These are phyloP conservation scores for Lentinus brumalis DNA, from an alignment of 768 basidiomycete species.

Conservation along the genomic window DNA sequence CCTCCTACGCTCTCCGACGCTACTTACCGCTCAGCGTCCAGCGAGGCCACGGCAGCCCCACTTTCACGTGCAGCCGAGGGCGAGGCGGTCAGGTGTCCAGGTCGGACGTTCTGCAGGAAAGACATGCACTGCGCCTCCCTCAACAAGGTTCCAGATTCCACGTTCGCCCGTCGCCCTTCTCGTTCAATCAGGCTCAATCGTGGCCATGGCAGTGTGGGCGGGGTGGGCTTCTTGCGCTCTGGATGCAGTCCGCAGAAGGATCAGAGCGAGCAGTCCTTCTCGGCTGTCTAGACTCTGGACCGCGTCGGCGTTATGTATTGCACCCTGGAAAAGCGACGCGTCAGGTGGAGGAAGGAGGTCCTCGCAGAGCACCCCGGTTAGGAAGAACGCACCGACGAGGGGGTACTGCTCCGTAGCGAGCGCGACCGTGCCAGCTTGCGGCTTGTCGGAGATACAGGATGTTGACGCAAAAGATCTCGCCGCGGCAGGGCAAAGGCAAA, in stretches of 20 bases:
- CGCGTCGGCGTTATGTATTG: constrained; percentile 3
- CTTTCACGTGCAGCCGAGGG: background rate
- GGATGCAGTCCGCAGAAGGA: constrained; percentile 5
- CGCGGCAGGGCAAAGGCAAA: background rate
- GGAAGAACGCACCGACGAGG: background rate
- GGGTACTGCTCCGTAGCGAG: background rate
- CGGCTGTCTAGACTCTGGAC: background rate
- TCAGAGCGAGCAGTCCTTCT: background rate
- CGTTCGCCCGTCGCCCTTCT: background rate
- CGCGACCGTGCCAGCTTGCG: background rate
- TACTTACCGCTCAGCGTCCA: background rate
- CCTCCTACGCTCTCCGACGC: background rate
- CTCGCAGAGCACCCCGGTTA: background rate
- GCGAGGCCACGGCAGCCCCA: background rate
- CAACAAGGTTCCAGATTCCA: background rate
- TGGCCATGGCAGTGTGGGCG: background rate
- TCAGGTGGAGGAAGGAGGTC: background rate
- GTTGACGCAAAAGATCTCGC: background rate
- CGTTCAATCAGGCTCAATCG: background rate
- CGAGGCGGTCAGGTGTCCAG: constrained; percentile 2
- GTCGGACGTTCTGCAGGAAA: background rate
- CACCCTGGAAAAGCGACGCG: background rate
- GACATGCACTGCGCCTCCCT: background rate
- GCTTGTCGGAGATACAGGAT: background rate
- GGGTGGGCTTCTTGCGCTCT: background rate